Base-by-base conservation (phyloP, 257 asterid species). In the Phtheirospermum japonicum region DNA sequence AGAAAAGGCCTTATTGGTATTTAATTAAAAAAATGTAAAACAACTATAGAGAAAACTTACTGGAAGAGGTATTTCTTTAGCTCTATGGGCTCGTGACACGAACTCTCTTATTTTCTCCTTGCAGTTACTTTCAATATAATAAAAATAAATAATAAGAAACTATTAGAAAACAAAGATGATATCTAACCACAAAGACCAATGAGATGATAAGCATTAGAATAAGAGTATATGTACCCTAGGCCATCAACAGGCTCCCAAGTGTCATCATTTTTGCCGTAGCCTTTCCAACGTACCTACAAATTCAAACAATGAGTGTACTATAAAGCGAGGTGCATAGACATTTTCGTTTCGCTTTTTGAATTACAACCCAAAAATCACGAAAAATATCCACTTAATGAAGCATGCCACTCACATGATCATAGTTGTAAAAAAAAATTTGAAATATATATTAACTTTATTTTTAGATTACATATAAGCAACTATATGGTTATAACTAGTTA, bases 251-350 rank as follows among this genome's bases (percentile, higher is more conserved):
- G 61, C 23, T 55, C 61, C 61, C 61, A 55, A 13, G 61, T 55
- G 23, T 55, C 61, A 1, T 55, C 61, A 5, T 10, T 40, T 10
- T 2, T 26, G 23, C 26, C 26, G 7, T 55, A 55, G 13, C 61
- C 61, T 55, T 55, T 31, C 61, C 61, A 55, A n/a, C 43, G 39
- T 13, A 55, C 42, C 61, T 55, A 14, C 4, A n/a, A 30, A 28
- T 28, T 16, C 4, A 7, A 32, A 14, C 10, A 28, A 13, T 30
- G 4, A 30, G 5, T 55, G 11, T 32, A 54, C 5, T 50, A 26
- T 12, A 54, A 13, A 12, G 2, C 0, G 18, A 7, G 37, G 0
- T 10, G 14, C n/a, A 19, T 51, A 19, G 57, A 5, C 0, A 51
- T 51, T 51, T 49, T 23, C n/a, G 9, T 51, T 45, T 51, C n/a